Evolutionary conservation across 176 grass and related monocot genomes (phyloP).

Genomic region (Oryza longistaminata): DNA sequence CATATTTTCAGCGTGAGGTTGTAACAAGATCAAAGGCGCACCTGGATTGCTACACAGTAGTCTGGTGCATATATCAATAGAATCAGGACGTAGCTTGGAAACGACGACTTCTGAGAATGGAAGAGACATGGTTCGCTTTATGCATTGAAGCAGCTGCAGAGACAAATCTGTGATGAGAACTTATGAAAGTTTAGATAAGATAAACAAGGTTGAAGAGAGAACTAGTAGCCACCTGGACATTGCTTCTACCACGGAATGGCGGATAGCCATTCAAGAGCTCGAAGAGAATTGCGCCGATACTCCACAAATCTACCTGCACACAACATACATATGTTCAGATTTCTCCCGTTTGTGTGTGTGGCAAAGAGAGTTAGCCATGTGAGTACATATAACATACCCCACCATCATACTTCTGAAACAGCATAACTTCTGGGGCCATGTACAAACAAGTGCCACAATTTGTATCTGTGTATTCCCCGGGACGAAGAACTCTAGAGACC

Average conservation of each 20-base stretch:
- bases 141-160: constrained; percentile 40
- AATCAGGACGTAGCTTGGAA: constrained; percentile 27
- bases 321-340: constrained; percentile 8
- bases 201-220: background rate
- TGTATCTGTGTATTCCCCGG: constrained; percentile 47
- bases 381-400: constrained; percentile 26
- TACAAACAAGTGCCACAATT: constrained; percentile 58
- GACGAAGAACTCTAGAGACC: constrained; percentile 50
- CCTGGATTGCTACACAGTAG: constrained; percentile 43
- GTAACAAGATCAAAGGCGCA: background rate
- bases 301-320: constrained; percentile 64
- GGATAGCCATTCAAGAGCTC: constrained; percentile 65
- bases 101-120: constrained; percentile 6
- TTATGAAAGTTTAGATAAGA: background rate
- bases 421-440: constrained; percentile 82
- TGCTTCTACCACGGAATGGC: constrained; percentile 53
- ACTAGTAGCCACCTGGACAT: constrained; percentile 39
- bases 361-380: background rate
- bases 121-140: constrained; percentile 29
- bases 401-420: constrained; percentile 61
- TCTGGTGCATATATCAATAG: constrained; percentile 38
- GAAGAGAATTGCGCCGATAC: constrained; percentile 52
- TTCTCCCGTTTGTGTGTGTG: background rate
- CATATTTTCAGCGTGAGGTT: background rate
- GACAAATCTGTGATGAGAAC: background rate